phyloP scores from a whole-genome alignment of 148 eudicot species.

The Rhododendron mucronatum region DNA sequence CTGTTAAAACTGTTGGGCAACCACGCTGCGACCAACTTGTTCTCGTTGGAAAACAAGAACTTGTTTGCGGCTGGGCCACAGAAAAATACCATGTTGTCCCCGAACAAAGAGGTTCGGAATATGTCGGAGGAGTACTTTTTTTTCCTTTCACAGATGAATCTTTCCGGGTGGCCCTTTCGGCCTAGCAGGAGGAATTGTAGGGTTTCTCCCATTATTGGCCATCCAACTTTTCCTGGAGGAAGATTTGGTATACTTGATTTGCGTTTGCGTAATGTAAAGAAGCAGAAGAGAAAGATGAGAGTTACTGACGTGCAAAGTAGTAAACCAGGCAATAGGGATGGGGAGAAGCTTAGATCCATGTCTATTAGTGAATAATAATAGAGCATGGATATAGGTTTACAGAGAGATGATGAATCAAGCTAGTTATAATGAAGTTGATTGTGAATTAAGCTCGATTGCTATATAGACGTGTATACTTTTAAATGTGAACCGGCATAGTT shows the following conservation, averaged over 20 bases:
- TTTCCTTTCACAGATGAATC: background rate
- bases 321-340: background rate
- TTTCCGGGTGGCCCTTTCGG: background rate
- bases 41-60: background rate
- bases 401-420: background rate
- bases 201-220: slow-evolving; percentile 2
- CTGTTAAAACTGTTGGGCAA: background rate
- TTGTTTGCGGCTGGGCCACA: background rate
- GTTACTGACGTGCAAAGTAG: background rate
- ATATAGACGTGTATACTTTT: background rate
- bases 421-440: background rate
- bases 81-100: background rate
- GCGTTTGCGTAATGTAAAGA: background rate
- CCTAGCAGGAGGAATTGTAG: background rate
- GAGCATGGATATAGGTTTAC: background rate
- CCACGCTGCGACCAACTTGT: background rate
- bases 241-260: background rate
- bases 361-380: background rate
- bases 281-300: background rate
- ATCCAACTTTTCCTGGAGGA: background rate
- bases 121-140: background rate
- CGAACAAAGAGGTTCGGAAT: background rate
- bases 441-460: background rate
- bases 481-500: background rate
- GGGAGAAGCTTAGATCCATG: background rate